These are phyloP conservation scores for Butyriboletus loyo DNA, from an alignment of 768 basidiomycete genomes.

Conservation along the genomic window DNA sequence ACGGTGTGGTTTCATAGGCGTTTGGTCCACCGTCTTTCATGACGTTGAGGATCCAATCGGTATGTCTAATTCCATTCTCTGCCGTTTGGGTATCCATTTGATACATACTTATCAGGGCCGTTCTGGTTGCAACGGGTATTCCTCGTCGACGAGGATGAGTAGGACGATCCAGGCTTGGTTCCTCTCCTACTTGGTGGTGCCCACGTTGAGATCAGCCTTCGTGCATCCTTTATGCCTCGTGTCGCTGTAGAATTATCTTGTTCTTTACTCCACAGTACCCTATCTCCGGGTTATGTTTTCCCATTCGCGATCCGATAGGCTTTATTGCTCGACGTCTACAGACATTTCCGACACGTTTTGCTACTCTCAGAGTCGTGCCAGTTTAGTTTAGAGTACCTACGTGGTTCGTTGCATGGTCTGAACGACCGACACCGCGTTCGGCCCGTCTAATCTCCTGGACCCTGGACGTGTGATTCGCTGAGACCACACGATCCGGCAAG, in stretches of 20 bases:
- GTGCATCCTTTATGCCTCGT: background rate
- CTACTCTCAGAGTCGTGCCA: too few relatives aligned
- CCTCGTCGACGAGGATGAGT: conserved; percentile 25
- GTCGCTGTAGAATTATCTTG: too few relatives aligned
- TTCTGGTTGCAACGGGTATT: conserved; percentile 29
- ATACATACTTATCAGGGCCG: conserved; percentile 15
- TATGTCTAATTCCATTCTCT: conserved; percentile 13
- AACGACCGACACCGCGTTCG: too few relatives aligned
- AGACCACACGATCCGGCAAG: too few relatives aligned
- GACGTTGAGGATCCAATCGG: conserved; percentile 49
- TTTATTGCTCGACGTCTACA: background rate
- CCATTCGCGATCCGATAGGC: background rate
- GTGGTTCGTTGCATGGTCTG: too few relatives aligned
- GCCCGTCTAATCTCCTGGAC: too few relatives aligned
- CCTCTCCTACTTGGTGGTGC: background rate
- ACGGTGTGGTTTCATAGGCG: conserved; percentile 53
- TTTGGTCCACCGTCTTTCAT: conserved; percentile 49
- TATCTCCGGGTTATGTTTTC: background rate
- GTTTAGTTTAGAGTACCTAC: too few relatives aligned
- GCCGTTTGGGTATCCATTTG: background rate
- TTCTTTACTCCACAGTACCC: background rate
- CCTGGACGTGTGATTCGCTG: too few relatives aligned
- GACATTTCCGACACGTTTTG: too few relatives aligned
- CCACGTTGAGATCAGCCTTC: background rate
- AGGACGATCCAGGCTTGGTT: background rate